phyloP scores from a whole-genome alignment of 2,329 filamentous ascomycete genomes.

The Penicillium nordicum region DNA sequence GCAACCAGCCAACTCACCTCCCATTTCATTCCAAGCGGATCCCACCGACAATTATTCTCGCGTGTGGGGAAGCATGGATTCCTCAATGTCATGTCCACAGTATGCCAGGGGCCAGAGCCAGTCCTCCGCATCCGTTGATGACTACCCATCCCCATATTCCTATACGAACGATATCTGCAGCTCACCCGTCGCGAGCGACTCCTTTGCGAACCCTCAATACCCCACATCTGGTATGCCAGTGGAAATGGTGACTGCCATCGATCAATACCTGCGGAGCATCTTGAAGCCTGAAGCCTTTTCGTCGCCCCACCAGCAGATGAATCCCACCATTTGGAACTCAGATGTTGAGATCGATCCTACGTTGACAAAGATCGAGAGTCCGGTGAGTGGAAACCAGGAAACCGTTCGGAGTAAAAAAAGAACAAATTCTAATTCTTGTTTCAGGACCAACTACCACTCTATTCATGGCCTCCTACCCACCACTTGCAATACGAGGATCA shows the following conservation, averaged over 20 bases:
- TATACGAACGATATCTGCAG: slow-evolving; percentile 6
- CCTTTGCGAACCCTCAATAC: background rate
- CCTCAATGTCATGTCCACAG: background rate
- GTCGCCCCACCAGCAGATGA: background rate
- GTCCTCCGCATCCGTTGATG: background rate
- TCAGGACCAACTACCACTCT: background rate
- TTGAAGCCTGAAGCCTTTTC: slow-evolving; percentile 4
- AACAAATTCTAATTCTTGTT: background rate
- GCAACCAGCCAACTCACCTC: background rate
- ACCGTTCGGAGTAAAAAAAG: too few species aligned
- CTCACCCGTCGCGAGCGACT: slow-evolving; percentile 1
- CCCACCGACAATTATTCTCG: background rate
- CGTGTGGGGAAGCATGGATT: slow-evolving; percentile 5
- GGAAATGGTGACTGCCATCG: slow-evolving; percentile 7
- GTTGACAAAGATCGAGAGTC: background rate
- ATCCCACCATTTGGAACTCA: background rate
- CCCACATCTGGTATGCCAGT: background rate
- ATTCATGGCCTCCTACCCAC: background rate
- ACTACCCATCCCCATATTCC: slow-evolving; percentile 3
- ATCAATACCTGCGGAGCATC: slow-evolving; percentile 8
- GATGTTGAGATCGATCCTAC: slow-evolving; percentile 6
- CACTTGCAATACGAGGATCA: background rate
- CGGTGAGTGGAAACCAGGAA: background rate
- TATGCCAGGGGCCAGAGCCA: background rate
- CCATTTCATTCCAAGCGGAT: background rate